Percentiles rank a stretch among this genome's conserved stretches.
phyloP scores from a whole-genome alignment of 2,329 filamentous ascomycete genomes.

The Periconia macrospinosa region DNA sequence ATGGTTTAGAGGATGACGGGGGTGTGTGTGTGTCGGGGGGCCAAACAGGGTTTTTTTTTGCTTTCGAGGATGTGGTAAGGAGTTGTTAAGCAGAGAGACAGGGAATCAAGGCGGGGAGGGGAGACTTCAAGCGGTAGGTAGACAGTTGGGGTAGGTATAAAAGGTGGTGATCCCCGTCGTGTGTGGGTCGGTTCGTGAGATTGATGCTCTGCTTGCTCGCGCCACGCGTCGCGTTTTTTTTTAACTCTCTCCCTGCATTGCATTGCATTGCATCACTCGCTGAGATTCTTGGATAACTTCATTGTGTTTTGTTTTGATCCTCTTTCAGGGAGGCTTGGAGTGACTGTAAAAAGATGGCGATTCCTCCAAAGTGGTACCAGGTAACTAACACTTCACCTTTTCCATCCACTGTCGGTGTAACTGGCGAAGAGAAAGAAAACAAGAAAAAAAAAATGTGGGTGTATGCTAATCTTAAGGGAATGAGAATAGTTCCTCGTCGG shows the following conservation, averaged over 20 bases:
- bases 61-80: neutral
- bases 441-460: conserved; percentile 7
- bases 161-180: too few relatives aligned
- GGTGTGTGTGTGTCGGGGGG: neutral
- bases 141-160: too few relatives aligned
- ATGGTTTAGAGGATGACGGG: neutral
- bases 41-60: neutral
- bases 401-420: neutral
- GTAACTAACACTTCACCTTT: conserved; percentile 11
- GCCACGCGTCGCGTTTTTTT: too few relatives aligned
- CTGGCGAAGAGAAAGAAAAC: neutral
- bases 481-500: conserved; percentile 60
- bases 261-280: too few relatives aligned
- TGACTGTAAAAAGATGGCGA: conserved; percentile 47
- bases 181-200: too few relatives aligned
- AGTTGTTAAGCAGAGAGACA: too few relatives aligned
- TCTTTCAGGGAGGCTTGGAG: neutral
- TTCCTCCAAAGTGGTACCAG: conserved; percentile 62
- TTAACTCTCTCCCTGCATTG: too few relatives aligned
- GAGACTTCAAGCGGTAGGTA: too few relatives aligned
- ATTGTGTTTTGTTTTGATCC: neutral
- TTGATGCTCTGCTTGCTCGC: too few relatives aligned
- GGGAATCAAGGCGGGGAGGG: too few relatives aligned
- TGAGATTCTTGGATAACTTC: too few relatives aligned
- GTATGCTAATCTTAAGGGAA: too few relatives aligned